A percentile compares a stretch with the other conserved stretches of the same genome.
phyloP scores from a whole-genome alignment of 495 filamentous ascomycete genomes.

The Podospora anserina region DNA sequence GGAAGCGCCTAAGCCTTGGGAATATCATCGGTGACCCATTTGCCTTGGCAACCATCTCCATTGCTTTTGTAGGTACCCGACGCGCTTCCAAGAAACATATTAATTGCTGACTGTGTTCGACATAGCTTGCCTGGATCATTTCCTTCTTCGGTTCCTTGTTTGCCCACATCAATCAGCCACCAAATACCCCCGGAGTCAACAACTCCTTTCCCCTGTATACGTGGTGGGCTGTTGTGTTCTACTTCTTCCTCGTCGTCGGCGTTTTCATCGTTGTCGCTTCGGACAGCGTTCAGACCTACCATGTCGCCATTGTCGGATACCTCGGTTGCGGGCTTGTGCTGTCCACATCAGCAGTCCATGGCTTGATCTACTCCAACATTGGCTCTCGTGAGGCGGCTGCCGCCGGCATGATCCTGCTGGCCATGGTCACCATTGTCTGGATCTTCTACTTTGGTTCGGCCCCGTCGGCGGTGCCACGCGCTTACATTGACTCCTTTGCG shows the following conservation, averaged over 20 bases:
- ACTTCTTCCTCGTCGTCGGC: constrained; percentile 76
- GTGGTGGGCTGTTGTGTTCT: constrained; percentile 88
- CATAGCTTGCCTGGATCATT: constrained; percentile 90
- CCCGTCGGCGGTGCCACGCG: constrained; percentile 80
- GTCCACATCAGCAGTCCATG: constrained; percentile 78
- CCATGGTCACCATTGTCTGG: constrained; percentile 95
- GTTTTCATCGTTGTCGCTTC: constrained; percentile 76
- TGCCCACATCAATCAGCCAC: constrained; percentile 46
- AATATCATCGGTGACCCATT: constrained; percentile 96
- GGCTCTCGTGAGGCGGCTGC: constrained; percentile 79
- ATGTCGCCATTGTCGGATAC: constrained; percentile 90
- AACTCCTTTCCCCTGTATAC: constrained; percentile 71
- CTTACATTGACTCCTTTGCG: constrained; percentile 94
- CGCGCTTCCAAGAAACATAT: not conserved
- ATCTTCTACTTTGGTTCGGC: constrained; percentile 98
- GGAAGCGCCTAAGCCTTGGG: constrained; percentile 66
- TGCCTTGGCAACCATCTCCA: constrained; percentile 88
- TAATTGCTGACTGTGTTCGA: constrained; percentile 26
- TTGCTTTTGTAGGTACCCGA: constrained; percentile 71
- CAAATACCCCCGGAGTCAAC: not conserved
- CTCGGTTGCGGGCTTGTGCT: constrained; percentile 77
- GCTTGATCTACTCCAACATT: constrained; percentile 66
- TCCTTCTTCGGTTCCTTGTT: constrained; percentile 83
- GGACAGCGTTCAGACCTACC: constrained; percentile 78
- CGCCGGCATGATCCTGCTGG: constrained; percentile 91